phyloP scores from a whole-genome alignment of 257 asterid genomes.

The Solanum verrucosum region DNA sequence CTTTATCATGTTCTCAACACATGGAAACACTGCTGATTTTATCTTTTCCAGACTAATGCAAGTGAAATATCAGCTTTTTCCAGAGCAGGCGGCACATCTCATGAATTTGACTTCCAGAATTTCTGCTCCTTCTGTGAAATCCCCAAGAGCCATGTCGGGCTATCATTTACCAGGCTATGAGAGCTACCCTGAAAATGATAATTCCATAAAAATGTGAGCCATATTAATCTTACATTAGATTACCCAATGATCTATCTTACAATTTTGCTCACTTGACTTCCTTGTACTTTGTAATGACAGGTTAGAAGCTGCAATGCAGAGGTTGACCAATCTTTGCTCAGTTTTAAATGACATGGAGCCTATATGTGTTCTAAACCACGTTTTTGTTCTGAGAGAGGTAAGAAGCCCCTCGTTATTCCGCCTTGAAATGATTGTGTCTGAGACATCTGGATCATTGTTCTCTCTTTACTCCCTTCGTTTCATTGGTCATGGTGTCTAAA shows the following conservation, averaged over 20 bases:
- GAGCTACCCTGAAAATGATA: constrained; percentile 89
- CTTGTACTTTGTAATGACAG: constrained; percentile 35
- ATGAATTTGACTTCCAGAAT: constrained; percentile 88
- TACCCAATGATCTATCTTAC: background rate
- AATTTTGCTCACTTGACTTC: background rate
- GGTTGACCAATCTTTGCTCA: constrained; percentile 93
- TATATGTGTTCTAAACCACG: constrained; percentile 92
- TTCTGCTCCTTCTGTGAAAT: constrained; percentile 60
- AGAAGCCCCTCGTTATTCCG: background rate
- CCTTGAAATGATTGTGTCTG: background rate
- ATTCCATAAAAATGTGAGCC: constrained; percentile 75
- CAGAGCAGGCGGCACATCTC: constrained; percentile 97
- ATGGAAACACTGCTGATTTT: constrained; percentile 6
- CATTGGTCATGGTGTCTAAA: background rate
- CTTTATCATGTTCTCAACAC: constrained; percentile 20
- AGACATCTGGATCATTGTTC: background rate
- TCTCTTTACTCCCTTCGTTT: background rate
- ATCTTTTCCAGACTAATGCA: constrained; percentile 17
- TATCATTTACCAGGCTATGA: constrained; percentile 89
- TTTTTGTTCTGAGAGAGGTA: constrained; percentile 97
- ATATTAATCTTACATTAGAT: background rate
- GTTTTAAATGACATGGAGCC: constrained; percentile 99
- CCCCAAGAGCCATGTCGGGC: constrained; percentile 75
- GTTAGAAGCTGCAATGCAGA: constrained; percentile 99
- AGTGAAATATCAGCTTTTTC: constrained; percentile 71